Conservation (phyloP, 1,284 basidiomycete species). For the Singerocomus rubriflavus region DNA sequence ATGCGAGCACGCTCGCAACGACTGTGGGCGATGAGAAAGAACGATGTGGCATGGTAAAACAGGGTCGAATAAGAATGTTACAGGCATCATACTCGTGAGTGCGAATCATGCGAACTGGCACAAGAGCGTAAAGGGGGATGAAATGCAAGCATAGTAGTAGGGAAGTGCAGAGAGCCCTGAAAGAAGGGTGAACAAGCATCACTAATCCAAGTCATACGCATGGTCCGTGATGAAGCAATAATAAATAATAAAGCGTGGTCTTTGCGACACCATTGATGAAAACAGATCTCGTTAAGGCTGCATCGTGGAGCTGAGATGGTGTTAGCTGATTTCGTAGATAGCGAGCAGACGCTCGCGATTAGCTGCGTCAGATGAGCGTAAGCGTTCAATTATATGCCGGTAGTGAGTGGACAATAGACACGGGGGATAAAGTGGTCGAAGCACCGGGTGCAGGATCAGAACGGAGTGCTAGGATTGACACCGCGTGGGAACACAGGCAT, state of each 20-base stretch:
- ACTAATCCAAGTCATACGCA: constrained; percentile 28
- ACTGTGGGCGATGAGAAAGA: constrained; percentile 2
- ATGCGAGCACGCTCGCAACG: constrained; percentile 2
- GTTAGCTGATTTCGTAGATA: constrained; percentile 22
- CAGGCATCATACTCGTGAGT: constrained; percentile 18
- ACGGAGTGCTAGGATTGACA: constrained; percentile 17
- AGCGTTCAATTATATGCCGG: constrained; percentile 29
- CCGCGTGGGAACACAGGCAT: constrained; percentile 51
- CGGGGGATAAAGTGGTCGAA: not conserved
- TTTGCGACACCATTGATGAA: constrained; percentile 19
- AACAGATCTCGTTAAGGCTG: constrained; percentile 26
- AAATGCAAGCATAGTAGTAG: constrained; percentile 24
- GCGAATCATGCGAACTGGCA: constrained; percentile 23
- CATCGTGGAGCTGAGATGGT: constrained; percentile 29
- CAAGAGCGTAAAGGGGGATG: constrained; percentile 15
- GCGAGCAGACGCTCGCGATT: constrained; percentile 25
- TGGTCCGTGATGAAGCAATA: constrained; percentile 31
- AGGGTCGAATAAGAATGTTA: constrained; percentile 12
- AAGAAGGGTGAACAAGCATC: constrained; percentile 15
- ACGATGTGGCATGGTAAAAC: constrained; percentile 9
- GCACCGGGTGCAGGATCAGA: constrained; percentile 9
- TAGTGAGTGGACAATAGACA: constrained; percentile 18
- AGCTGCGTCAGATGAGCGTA: constrained; percentile 31
- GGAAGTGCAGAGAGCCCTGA: constrained; percentile 11
- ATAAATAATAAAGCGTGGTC: constrained; percentile 10